These are phyloP conservation scores for Calocybe indica DNA, from an alignment of 768 basidiomycete species.

Conservation along the genomic window DNA sequence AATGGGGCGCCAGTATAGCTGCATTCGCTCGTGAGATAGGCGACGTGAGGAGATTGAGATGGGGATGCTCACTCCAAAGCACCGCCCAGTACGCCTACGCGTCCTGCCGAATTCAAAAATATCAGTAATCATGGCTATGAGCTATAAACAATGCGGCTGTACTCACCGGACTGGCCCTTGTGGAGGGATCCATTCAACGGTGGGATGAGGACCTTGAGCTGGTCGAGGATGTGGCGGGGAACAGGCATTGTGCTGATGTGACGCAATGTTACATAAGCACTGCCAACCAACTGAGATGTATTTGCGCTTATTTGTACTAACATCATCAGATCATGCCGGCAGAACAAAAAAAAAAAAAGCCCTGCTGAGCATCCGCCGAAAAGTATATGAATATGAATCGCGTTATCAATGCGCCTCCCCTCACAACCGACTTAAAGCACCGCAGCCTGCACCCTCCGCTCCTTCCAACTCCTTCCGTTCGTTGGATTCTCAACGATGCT, in stretches of 20 bases:
- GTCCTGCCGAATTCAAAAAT: constrained; percentile 38
- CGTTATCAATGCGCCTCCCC: no score
- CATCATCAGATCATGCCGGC: no score
- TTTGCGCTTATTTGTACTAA: no score
- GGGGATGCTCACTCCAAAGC: constrained; percentile 73
- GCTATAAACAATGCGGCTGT: neutral
- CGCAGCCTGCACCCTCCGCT: no score
- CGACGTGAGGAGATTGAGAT: neutral
- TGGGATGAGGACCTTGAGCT: constrained; percentile 81
- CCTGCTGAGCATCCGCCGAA: no score
- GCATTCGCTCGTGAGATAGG: neutral
- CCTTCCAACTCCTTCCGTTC: no score
- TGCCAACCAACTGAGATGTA: no score
- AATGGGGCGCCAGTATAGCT: constrained; percentile 98
- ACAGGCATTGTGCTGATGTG: constrained; percentile 43
- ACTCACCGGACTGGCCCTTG: constrained; percentile 88
- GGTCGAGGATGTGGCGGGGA: constrained; percentile 54
- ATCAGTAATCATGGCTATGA: neutral
- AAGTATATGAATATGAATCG: no score
- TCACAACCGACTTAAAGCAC: no score
- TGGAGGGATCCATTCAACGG: constrained; percentile 84
- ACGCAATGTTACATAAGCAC: no score
- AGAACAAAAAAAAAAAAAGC: no score
- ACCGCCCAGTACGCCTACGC: constrained; percentile 92
- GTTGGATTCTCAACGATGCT: no score